A percentile compares a stretch with the other conserved stretches of the same genome.
These are phyloP conservation scores for Patellifolia procumbens DNA, from an alignment of 179 eudicot species.

Conservation along the genomic window DNA sequence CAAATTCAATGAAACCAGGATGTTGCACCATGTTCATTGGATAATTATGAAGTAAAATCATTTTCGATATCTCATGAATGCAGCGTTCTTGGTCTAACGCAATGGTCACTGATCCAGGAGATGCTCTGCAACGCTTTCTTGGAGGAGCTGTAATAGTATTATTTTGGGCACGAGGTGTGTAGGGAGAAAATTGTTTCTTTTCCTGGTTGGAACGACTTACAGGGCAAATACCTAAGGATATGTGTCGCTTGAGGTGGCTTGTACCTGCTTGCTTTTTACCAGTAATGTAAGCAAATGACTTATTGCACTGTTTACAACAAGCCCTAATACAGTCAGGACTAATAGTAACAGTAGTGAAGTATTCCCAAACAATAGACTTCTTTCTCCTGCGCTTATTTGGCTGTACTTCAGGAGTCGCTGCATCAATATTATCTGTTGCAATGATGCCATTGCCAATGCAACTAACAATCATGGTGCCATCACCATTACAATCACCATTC, in stretches of 20 bases:
- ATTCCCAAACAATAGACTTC: constrained; percentile 89
- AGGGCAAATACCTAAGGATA: constrained; percentile 67
- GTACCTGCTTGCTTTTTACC: constrained; percentile 83
- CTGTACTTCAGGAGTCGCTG: constrained; percentile 31
- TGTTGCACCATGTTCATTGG: constrained; percentile 54
- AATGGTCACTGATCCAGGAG: constrained; percentile 39
- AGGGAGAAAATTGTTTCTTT: constrained; percentile 33
- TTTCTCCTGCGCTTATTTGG: constrained; percentile 62
- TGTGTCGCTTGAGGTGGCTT: constrained; percentile 92
- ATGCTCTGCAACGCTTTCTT: constrained; percentile 59
- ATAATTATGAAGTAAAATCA: constrained; percentile 56
- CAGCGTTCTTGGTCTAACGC: constrained; percentile 51
- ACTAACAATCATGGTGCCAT: constrained; percentile 8
- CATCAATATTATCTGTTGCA: constrained; percentile 28
- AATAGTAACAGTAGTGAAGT: constrained; percentile 62
- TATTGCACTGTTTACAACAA: constrained; percentile 78
- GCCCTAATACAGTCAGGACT: constrained; percentile 60
- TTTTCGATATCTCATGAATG: constrained; percentile 45
- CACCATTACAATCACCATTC: constrained; percentile 9
- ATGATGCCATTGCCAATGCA: constrained; percentile 24
- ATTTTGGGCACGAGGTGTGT: constrained; percentile 32
- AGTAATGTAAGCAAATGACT: constrained; percentile 71
- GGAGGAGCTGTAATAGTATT: constrained; percentile 37
- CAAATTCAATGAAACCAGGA: constrained; percentile 49
- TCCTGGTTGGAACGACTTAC: constrained; percentile 42